Conservation (phyloP, 305 asterid genomes). For the Solanum aculeatissimum region DNA sequence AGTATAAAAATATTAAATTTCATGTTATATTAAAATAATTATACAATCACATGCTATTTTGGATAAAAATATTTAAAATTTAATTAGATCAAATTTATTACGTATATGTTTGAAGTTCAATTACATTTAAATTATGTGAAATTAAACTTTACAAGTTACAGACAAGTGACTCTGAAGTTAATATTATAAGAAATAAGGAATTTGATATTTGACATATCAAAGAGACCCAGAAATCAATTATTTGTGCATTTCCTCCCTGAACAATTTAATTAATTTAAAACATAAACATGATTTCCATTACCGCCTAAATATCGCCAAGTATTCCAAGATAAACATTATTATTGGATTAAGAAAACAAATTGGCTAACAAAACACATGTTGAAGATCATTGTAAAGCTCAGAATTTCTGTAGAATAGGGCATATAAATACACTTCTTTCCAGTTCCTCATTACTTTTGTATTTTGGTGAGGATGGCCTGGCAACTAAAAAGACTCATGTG, state of each 20-base stretch:
- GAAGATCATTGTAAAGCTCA: neutral
- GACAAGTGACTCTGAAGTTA: neutral
- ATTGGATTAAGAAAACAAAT: neutral
- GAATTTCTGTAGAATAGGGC: neutral
- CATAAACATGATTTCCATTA: neutral
- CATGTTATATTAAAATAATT: neutral
- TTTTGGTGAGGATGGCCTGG: slow-evolving; percentile 46
- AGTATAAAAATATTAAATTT: neutral
- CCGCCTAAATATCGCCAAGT: neutral
- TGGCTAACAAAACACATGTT: slow-evolving; percentile 19
- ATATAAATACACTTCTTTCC: neutral
- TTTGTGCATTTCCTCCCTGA: neutral
- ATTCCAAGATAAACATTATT: neutral
- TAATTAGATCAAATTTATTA: neutral
- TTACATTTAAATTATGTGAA: neutral
- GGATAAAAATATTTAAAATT: neutral
- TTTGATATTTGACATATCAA: neutral
- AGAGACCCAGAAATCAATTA: neutral
- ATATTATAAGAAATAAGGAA: neutral
- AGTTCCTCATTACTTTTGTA: neutral
- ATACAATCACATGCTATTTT: neutral
- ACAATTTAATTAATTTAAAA: neutral
- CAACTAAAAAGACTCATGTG: slow-evolving; percentile 80
- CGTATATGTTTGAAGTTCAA: neutral
- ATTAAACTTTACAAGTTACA: neutral